These are phyloP conservation scores for Leccinum pachyderme DNA, from an alignment of 1,284 basidiomycete species.

Conservation along the genomic window DNA sequence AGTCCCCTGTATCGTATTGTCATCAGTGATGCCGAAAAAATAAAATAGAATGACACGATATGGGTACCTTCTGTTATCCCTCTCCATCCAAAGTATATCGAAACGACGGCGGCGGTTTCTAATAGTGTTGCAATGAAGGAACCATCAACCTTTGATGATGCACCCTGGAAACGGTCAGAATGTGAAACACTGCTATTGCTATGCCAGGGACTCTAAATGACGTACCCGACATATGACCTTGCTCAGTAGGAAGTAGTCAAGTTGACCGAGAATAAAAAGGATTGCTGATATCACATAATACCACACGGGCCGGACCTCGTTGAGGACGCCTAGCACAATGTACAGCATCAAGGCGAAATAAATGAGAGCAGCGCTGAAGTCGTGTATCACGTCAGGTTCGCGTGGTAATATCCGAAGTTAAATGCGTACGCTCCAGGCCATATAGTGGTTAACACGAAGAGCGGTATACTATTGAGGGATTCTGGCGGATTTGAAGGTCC, in stretches of 20 bases:
- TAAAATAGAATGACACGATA: not conserved
- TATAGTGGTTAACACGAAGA: conserved; percentile 79
- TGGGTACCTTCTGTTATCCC: conserved; percentile 76
- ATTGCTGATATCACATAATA: conserved; percentile 65
- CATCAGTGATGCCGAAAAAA: conserved; percentile 6
- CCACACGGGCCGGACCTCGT: conserved; percentile 70
- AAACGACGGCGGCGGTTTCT: conserved; percentile 69
- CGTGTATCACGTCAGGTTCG: conserved; percentile 3
- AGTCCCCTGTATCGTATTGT: conserved; percentile 23
- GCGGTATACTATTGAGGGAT: conserved; percentile 57
- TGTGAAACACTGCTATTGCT: conserved; percentile 8
- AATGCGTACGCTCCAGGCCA: conserved; percentile 73
- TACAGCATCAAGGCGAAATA: conserved; percentile 75
- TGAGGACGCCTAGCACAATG: conserved; percentile 68
- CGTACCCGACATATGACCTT: conserved; percentile 74
- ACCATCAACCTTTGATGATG: conserved; percentile 69
- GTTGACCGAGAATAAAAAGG: conserved; percentile 72
- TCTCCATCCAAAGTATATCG: conserved; percentile 76
- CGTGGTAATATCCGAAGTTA: not conserved
- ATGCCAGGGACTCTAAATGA: conserved; percentile 10
- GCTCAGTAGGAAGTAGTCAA: conserved; percentile 75
- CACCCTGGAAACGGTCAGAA: conserved; percentile 40
- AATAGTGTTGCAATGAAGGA: conserved; percentile 78
- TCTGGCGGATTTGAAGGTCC: conserved; percentile 57
- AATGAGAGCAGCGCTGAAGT: conserved; percentile 55